Evolutionary conservation across 2,329 filamentous ascomycete species (phyloP), one percentile per base, ranked within the genome.

Genomic region (Botrytis elliptica): DNA sequence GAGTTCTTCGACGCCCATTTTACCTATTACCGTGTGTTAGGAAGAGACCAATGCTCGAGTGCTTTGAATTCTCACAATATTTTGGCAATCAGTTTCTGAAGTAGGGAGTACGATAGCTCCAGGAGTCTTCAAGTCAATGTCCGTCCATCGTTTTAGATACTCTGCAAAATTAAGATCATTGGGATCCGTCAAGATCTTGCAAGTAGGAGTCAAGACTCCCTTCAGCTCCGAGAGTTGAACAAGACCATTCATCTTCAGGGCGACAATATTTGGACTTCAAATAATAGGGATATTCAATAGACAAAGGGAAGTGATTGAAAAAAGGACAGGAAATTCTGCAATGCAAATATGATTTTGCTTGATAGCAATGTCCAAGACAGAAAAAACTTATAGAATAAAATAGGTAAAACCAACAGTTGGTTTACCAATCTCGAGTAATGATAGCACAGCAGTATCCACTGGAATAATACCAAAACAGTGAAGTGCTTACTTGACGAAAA

Each of bases 81-180:
- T 75, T 52, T 73, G 71, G 40, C 75, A 71, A 22, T 77, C 73
- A 10, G 25, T 36, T 70, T 77, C 76, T 10, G 38, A 73, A n/a
- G 52, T 57, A 25, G 74, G 75, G 3, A 76, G 63, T 29, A 77
- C 62, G 10, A 77, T 77, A 46, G 76, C 75, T 36, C 64, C 71
- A 55, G 73, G 75, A 16, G 42, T 73, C 44, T 76, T 36, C 36
- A 60, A 68, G 33, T 63, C 71, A 63, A 77, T 64, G 40, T 77
- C 60, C 10, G 73, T 77, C 73, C 73, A 77, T 63, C 75, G 71
- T 29, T 71, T 60, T 14, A 63, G 9, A 38, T 72, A 68, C 25
- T 72, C 59, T 20, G 71, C 33, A 52, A 76, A 76, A 18, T 44
- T 22, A 8, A n/a, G 3, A 69, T 63, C 42, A 14, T 25, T 40